Evolutionary conservation across 1,284 basidiomycete species (phyloP).

Genomic region (Ustilago loliicola): DNA sequence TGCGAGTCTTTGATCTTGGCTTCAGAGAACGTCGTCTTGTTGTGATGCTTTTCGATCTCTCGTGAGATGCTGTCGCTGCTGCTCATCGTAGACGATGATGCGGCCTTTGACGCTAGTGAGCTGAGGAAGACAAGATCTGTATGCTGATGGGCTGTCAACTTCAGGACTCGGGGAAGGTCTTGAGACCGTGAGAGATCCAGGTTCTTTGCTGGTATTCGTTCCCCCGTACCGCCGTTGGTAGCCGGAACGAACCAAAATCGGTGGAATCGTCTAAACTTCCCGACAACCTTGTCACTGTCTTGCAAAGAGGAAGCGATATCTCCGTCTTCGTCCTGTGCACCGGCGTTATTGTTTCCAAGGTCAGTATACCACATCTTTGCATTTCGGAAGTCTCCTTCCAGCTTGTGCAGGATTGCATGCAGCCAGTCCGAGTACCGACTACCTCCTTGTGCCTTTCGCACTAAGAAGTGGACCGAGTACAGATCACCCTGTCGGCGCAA

Average conservation of each 20-base stretch:
- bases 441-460: constrained; percentile 42
- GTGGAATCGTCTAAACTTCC: constrained; percentile 14
- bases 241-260: constrained; percentile 22
- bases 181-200: background rate
- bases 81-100: background rate
- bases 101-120: constrained; percentile 12
- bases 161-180: constrained; percentile 5
- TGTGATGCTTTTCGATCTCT: constrained; percentile 18
- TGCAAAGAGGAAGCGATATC: no score
- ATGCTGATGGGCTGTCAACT: constrained; percentile 33
- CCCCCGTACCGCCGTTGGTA: constrained; percentile 16
- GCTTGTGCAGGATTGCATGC: constrained; percentile 45
- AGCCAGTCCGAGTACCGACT: constrained; percentile 44
- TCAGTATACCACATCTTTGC: constrained; percentile 53
- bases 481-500: constrained; percentile 25
- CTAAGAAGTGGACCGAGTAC: constrained; percentile 44
- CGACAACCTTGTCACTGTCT: background rate
- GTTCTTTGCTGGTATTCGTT: background rate
- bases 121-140: constrained; percentile 33
- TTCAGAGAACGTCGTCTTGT: constrained; percentile 20
- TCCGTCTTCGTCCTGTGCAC: background rate
- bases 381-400: constrained; percentile 42
- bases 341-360: constrained; percentile 27
- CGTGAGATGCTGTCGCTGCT: background rate
- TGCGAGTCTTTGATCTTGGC: constrained; percentile 31